These are phyloP conservation scores for Macadamia tetraphylla DNA, from an alignment of 164 flowering plant genomes.

Conservation along the genomic window DNA sequence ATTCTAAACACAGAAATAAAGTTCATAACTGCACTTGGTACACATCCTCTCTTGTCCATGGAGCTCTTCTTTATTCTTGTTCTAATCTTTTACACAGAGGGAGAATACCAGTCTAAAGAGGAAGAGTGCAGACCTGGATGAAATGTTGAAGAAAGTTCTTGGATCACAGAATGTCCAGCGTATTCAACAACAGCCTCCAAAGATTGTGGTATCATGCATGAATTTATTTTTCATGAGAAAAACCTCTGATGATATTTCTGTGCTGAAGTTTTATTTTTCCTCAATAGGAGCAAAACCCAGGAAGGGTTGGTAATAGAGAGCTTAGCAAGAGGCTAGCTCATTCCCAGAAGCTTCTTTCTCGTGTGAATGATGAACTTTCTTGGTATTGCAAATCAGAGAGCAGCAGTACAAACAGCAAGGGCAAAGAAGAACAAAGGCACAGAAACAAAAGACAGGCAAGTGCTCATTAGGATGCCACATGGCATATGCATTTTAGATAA, in stretches of 20 bases:
- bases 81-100: constrained; percentile 29
- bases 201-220: constrained; percentile 25
- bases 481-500: too few species aligned
- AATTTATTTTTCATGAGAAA: not conserved
- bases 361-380: constrained; percentile 49
- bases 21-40: not conserved
- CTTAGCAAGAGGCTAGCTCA: constrained; percentile 35
- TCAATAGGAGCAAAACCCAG: constrained; percentile 26
- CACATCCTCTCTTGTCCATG: not conserved
- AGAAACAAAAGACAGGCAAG: constrained; percentile 22
- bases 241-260: not conserved
- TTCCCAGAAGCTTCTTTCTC: constrained; percentile 44
- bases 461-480: not conserved
- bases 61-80: not conserved
- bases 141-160: constrained; percentile 39
- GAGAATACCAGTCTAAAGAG: constrained; percentile 58
- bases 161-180: constrained; percentile 24
- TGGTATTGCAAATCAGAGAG: constrained; percentile 29
- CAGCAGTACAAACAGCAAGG: constrained; percentile 14
- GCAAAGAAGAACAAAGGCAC: constrained; percentile 11
- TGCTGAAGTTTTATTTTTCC: not conserved
- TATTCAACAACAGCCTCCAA: constrained; percentile 25
- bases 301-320: constrained; percentile 25
- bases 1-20: not conserved
- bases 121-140: constrained; percentile 60